phyloP scores from a whole-genome alignment of 352 stramenopile genomes.

The Globisporangium paddicum region DNA sequence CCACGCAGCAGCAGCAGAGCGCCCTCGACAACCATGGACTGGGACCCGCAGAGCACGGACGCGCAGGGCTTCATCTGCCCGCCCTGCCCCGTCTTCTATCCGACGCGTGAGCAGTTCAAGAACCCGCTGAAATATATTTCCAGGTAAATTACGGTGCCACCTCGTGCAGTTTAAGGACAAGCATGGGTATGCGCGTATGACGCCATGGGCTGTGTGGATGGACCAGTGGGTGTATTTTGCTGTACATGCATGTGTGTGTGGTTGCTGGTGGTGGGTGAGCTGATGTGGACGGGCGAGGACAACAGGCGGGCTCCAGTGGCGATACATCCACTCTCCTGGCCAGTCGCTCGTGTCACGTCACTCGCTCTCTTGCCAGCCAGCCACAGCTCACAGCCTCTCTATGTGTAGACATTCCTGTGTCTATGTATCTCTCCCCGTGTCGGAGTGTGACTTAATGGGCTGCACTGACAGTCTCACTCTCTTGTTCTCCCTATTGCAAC shows the following conservation, averaged over 20 bases:
- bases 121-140: slow-evolving; percentile 92
- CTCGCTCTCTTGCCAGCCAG: not conserved
- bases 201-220: too few species aligned
- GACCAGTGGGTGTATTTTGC: too few species aligned
- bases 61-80: slow-evolving; percentile 79
- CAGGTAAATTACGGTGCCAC: slow-evolving; percentile 62
- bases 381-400: not conserved
- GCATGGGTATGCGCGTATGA: too few species aligned
- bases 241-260: not conserved
- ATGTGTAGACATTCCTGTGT: not conserved
- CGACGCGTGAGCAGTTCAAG: slow-evolving; percentile 83
- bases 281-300: not conserved
- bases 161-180: too few species aligned
- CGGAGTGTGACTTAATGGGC: not conserved
- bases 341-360: not conserved
- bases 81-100: slow-evolving; percentile 83
- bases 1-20: not conserved
- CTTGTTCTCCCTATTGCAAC: not conserved
- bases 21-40: slow-evolving; percentile 41
- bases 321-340: not conserved
- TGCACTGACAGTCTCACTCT: slow-evolving; percentile 5
- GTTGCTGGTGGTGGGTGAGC: not conserved
- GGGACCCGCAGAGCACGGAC: slow-evolving; percentile 45
- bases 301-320: not conserved
- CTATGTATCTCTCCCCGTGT: not conserved